Evolutionary conservation across 1,284 basidiomycete genomes (phyloP).

Genomic region (Rhodotorula sp.): DNA sequence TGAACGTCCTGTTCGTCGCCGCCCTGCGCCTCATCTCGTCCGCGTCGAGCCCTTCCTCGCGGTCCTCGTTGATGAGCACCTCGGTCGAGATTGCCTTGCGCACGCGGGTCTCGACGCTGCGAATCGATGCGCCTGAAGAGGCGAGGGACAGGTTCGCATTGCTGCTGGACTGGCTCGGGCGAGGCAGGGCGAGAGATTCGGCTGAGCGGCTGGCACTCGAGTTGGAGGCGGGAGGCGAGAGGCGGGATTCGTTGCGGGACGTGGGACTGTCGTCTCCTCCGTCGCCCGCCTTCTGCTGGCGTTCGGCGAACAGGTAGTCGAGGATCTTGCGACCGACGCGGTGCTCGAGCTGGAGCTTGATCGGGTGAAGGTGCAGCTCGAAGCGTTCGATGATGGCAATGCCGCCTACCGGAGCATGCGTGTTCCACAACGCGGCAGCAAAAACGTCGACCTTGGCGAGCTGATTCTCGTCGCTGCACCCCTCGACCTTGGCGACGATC

Average conservation of each 20-base stretch:
- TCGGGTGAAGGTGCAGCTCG: slow-evolving; percentile 77
- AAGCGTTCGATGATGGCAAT: slow-evolving; percentile 87
- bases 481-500: slow-evolving; percentile 68
- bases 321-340: slow-evolving; percentile 76
- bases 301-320: slow-evolving; percentile 72
- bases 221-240: background rate
- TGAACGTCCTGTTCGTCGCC: slow-evolving; percentile 62
- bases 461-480: slow-evolving; percentile 43
- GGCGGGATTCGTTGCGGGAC: background rate
- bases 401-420: slow-evolving; percentile 86
- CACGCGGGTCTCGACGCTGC: slow-evolving; percentile 26
- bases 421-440: slow-evolving; percentile 64
- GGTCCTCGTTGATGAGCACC: slow-evolving; percentile 10
- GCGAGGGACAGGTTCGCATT: background rate
- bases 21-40: slow-evolving; percentile 54
- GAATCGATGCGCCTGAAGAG: slow-evolving; percentile 23
- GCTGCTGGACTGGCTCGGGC: slow-evolving; percentile 7
- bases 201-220: slow-evolving; percentile 13
- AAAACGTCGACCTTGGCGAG: slow-evolving; percentile 42
- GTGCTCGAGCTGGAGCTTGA: slow-evolving; percentile 82
- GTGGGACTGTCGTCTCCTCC: slow-evolving; percentile 50
- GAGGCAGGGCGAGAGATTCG: slow-evolving; percentile 27
- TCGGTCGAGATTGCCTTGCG: slow-evolving; percentile 28
- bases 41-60: slow-evolving; percentile 45
- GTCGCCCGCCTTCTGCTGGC: slow-evolving; percentile 54